Base-by-base conservation (phyloP, 2,329 filamentous ascomycete genomes). In the Chrysosporium queenslandicum region DNA sequence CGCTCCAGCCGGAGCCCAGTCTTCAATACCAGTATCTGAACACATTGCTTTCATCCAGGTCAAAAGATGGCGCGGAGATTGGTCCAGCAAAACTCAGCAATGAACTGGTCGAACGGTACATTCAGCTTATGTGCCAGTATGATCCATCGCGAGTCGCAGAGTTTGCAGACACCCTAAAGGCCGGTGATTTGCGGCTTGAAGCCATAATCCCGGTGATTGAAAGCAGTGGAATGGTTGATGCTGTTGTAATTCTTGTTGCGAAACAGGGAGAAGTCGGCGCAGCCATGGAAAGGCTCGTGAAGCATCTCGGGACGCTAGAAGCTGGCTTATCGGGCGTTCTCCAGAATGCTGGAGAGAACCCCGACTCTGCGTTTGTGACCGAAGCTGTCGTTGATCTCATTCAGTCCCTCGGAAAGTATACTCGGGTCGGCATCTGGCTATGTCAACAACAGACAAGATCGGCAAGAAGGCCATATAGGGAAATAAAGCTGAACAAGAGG, bases 361-460 rank as follows among this genome's bases (percentile, higher is more conserved):
- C 75, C 1, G 77, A 84, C 52, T 71, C 76, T 1, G 68, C 72
- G 1, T 77, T 76, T 45, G 76, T 83, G 2, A 78, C 82, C 54
- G 80, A 84, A 56, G 79, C 85, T 0, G 80, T 85, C 0, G 79
- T 85, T 52, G 85, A 90, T 53, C 75, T 95, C 1, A 75, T 95
- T 3, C 79, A 81, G 53, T 82, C 85, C 0, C 72, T 98, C 16
- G 83, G 94, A 56, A 96, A 94, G 65, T 97, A 95, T 68, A 82
- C 85, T 1, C 84, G 89, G 58, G 87, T 98, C 1, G 92, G 94
- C 12, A 91, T 94, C 47, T 98, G 92, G 92, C 74, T 98, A 11
- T 97, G 92, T 61, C 87, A 94, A 68, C 82, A 85, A 1, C 88
- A 95, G 64, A 87, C 81, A 46, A 86, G 85, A 61, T 78, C 77